Evolutionary conservation across 208 protist species (phyloP), one percentile per base, ranked within the genome.

Genomic region (Wallacemonas sp.): DNA sequence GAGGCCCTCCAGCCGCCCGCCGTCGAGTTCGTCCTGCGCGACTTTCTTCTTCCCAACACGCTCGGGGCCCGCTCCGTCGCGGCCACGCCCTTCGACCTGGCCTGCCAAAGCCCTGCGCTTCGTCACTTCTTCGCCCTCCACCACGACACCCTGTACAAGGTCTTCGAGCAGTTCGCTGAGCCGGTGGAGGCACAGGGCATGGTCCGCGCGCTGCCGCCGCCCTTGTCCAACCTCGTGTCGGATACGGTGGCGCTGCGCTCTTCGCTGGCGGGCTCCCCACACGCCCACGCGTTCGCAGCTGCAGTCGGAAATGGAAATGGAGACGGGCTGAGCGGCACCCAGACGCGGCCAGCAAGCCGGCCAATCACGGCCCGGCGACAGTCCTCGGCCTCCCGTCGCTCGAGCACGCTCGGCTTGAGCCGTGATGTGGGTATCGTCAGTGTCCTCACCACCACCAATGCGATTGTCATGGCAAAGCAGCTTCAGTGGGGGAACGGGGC

Each of bases 401-500:
- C 9, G 24, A 44, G 33, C 11, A 14, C 31, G 5, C 0, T 12
- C 27, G 36, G 60, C 6, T 5, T 45, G 34, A 22, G 51, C 2
- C 71, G 64, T 14, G 82, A 88, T 30, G 68, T 90, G 26, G 84
- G 87, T 34, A 93, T 93, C 46, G 87, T 86, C 21, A 77, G 72
- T 9, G 79, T 90, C 6, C 46, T 93, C 60, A 76, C 77, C 26
- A 68, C 72, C 54, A 47, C 39, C 5, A 77, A 71, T 21, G 68
- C 84, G 46, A 19, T 77, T 30, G 39, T 33, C 0, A 79, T 93
- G 71, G 75, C 76, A 26, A 75, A 76, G 66, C 75, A 82, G 8
- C 77, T 88, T 55, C 60, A 64, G 24, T 93, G 87, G 87, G 54
- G 24, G 34, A 8, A 51, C 22, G 47, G 53, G 26, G 56, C 17